Conservation (phyloP, 192 early-diverging fungal genomes). For the Umbelopsis vinacea region DNA sequence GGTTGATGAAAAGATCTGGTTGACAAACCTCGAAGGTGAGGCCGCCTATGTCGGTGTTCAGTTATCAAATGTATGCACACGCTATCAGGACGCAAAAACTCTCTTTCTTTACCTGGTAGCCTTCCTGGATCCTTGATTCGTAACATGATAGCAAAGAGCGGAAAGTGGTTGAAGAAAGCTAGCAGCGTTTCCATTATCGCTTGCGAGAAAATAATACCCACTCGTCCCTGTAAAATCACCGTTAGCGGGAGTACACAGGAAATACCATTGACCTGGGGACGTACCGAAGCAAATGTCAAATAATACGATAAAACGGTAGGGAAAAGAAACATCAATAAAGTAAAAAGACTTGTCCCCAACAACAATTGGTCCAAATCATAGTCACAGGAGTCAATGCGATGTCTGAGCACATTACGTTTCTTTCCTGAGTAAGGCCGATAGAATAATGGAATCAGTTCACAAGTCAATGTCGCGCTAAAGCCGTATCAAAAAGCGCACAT, state of each 20-base stretch:
- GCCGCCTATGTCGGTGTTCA: conserved; percentile 18
- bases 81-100: too few relatives aligned
- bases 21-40: conserved; percentile 34
- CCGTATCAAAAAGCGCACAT: conserved; percentile 10
- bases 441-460: not conserved
- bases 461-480: not conserved
- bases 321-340: conserved; percentile 90
- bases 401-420: conserved; percentile 84
- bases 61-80: too few relatives aligned
- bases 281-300: conserved; percentile 83
- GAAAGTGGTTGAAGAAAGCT: conserved; percentile 95
- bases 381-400: conserved; percentile 91
- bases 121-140: conserved; percentile 85
- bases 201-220: conserved; percentile 81
- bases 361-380: conserved; percentile 95
- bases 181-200: conserved; percentile 83
- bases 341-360: conserved; percentile 92
- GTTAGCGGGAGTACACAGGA: not conserved
- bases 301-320: conserved; percentile 97
- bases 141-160: conserved; percentile 91
- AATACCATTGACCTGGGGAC: conserved; percentile 5
- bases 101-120: conserved; percentile 85
- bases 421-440: conserved; percentile 56
- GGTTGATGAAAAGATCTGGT: conserved; percentile 27
- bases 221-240: conserved; percentile 60